These are phyloP conservation scores for Pholiota microspora DNA, from an alignment of 768 basidiomycete genomes.

Conservation along the genomic window DNA sequence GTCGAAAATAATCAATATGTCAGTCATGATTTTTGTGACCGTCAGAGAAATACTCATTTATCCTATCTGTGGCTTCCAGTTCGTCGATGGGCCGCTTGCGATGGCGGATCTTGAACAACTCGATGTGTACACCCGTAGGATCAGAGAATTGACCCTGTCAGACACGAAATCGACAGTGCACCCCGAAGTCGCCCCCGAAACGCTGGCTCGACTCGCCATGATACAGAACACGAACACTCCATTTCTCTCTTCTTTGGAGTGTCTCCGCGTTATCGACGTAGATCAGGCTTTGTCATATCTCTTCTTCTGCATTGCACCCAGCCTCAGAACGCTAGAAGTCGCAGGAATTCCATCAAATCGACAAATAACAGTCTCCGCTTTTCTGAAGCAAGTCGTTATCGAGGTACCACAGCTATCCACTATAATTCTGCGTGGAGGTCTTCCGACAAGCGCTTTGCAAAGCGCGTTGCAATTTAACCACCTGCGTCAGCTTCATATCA, in stretches of 20 bases:
- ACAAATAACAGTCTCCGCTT: background rate
- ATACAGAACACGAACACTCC: background rate
- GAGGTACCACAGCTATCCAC: background rate
- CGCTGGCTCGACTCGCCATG: background rate
- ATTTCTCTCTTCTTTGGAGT: conserved; percentile 3
- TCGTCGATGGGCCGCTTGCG: background rate
- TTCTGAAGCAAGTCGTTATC: background rate
- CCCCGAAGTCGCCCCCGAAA: background rate
- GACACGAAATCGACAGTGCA: background rate
- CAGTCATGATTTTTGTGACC: background rate
- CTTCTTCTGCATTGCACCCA: conserved; percentile 20
- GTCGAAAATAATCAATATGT: conserved; percentile 1
- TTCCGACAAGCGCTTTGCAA: background rate
- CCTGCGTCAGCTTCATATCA: conserved; percentile 7
- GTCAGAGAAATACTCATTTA: background rate
- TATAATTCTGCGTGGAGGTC: background rate
- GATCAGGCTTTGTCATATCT: conserved; percentile 3
- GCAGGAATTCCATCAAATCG: conserved; percentile 8
- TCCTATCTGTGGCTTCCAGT: background rate
- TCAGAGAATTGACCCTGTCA: background rate
- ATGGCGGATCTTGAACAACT: background rate
- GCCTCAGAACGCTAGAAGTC: conserved; percentile 18
- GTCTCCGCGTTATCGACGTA: background rate
- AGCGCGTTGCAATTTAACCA: background rate
- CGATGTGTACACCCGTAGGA: background rate